Evolutionary conservation across 169 alveolate species (phyloP).

Genomic region (Amoebophrya sp.): DNA sequence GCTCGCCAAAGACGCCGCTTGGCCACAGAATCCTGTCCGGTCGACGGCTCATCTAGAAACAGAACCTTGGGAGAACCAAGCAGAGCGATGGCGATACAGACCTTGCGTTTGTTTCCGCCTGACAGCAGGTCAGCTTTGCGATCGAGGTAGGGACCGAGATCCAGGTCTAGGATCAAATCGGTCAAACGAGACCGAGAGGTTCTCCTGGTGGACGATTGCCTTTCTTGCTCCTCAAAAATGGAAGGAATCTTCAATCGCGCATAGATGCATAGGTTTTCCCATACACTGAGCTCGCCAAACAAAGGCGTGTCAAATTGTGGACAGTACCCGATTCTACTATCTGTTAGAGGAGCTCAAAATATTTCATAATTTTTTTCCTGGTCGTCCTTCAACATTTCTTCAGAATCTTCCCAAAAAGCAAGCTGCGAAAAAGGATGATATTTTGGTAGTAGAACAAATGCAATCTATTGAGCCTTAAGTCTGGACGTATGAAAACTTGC

Average conservation of each 20-base stretch:
- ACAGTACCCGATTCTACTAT: background rate
- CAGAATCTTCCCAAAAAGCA: too few species aligned
- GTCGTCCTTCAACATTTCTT: too few species aligned
- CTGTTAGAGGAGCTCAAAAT: too few species aligned
- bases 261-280: background rate
- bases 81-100: constrained; percentile 70
- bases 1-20: constrained; percentile 64
- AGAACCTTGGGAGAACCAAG: constrained; percentile 73
- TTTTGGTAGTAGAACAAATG: too few species aligned
- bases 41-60: constrained; percentile 76
- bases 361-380: too few species aligned
- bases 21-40: constrained; percentile 73
- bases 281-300: background rate
- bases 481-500: constrained; percentile 22
- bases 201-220: too few species aligned
- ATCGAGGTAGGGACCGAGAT: constrained; percentile 26
- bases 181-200: background rate
- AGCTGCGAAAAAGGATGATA: too few species aligned
- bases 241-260: background rate
- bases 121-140: constrained; percentile 13
- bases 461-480: too few species aligned
- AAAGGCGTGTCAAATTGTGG: background rate
- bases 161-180: background rate
- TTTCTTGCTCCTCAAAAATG: too few species aligned
- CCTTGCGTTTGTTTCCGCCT: constrained; percentile 76